Evolutionary conservation across 2,329 filamentous ascomycete genomes (phyloP), one percentile per base, ranked within the genome.

Genomic region (Fusarium chuoi): DNA sequence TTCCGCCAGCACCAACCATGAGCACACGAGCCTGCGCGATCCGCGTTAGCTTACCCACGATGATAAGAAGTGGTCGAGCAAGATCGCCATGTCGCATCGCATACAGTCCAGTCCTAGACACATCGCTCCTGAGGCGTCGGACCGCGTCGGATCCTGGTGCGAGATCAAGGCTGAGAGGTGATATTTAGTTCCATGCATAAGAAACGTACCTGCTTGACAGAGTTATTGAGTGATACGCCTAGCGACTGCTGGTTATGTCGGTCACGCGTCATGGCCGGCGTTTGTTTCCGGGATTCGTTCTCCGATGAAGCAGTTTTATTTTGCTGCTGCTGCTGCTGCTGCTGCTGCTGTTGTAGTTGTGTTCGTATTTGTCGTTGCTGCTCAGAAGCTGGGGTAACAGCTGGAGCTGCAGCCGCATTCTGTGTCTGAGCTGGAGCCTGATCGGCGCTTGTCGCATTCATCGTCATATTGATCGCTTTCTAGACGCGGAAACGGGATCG

Each of bases 1-100:
- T 99, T 71, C 96, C 96, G 71, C 96, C 96, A 63, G 96, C 96
- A 78, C 96, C 96, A 65, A 99, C 96, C 87, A 99, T 94, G 66
- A 99, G 88, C 60, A 98, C 92, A 73, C 92, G 93, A 70, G 94
- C 90, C 95, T 98, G 68, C 58, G 67, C 68, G 75, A 60, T 60
- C 56, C 55, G 52, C 42, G 70, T 79, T 55, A 80, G 78, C 41
- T 36, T 24, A 12, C 61, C 17, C 54, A 48, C 30, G 41, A 35
- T 28, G 45, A 63, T 41, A 36, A 60, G 38, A n/a, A 44, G 58
- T 33, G 44, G 49, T 68, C 24, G 28, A 59, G 65, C 12, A 62
- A 42, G 28, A 41, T 42, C 38, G 45, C 46, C 39, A 22, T 52
- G n/a, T 52, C 15, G 46, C 52, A 58, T 69, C 45, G 51, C 46